phyloP scores from a whole-genome alignment of 345 rosid genomes.

The Hibiscus mutabilis region DNA sequence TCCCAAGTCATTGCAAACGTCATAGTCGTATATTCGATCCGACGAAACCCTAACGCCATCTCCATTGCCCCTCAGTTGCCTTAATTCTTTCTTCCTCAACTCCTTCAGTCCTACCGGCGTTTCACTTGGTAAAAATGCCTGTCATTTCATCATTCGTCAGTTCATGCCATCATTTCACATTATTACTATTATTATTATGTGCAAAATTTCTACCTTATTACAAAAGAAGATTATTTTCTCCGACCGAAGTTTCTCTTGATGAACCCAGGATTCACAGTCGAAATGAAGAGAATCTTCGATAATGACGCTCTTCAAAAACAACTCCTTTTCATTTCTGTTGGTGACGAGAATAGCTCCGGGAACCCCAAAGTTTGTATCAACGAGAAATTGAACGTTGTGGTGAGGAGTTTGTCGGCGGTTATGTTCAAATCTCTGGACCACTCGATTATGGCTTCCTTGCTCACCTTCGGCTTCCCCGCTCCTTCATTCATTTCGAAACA shows the following conservation, averaged over 20 bases:
- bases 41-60: not conserved
- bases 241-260: conserved; percentile 55
- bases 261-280: conserved; percentile 94
- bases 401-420: conserved; percentile 39
- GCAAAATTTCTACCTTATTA: conserved; percentile 45
- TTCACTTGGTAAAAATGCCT: conserved; percentile 13
- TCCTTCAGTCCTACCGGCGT: conserved; percentile 7
- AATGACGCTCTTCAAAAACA: conserved; percentile 69
- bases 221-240: conserved; percentile 65
- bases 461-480: conserved; percentile 63
- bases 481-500: conserved; percentile 19
- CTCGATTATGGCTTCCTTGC: conserved; percentile 65
- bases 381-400: conserved; percentile 70
- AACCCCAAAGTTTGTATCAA: conserved; percentile 61
- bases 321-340: conserved; percentile 81
- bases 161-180: too few species aligned
- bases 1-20: conserved; percentile 17
- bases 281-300: conserved; percentile 90
- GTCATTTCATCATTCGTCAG: not conserved
- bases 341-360: conserved; percentile 81
- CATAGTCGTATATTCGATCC: conserved; percentile 9
- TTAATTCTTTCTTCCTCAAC: conserved; percentile 6
- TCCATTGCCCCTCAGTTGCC: conserved; percentile 8
- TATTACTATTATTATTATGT: too few species aligned
- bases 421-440: conserved; percentile 71